phyloP scores from a whole-genome alignment of 2,329 filamentous ascomycete species.

The Diplocarpon mali region DNA sequence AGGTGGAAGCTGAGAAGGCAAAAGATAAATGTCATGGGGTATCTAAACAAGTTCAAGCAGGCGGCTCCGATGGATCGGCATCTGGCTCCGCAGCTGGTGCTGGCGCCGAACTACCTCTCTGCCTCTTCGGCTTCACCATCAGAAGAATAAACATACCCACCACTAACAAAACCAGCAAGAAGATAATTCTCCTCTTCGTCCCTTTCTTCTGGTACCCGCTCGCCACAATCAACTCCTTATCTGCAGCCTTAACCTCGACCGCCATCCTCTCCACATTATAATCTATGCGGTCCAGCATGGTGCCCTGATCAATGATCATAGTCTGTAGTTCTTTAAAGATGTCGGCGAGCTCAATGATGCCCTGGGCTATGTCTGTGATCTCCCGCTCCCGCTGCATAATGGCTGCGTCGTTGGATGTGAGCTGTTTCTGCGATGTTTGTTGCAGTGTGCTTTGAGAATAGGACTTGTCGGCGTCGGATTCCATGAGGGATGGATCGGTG shows the following conservation, averaged over 20 bases:
- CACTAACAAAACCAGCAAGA: constrained; percentile 76
- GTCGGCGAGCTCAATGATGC: constrained; percentile 93
- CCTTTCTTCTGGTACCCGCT: constrained; percentile 80
- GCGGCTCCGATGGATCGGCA: neutral
- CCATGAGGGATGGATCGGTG: constrained; percentile 76
- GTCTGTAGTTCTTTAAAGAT: constrained; percentile 92
- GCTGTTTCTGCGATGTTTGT: constrained; percentile 53
- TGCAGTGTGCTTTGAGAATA: constrained; percentile 85
- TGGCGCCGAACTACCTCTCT: constrained; percentile 5
- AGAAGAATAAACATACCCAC: constrained; percentile 79
- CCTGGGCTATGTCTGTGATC: constrained; percentile 95
- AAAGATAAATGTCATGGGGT: neutral
- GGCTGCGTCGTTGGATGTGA: constrained; percentile 67
- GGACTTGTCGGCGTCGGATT: constrained; percentile 86
- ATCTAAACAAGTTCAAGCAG: neutral
- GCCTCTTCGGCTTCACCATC: constrained; percentile 48
- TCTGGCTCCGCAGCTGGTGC: neutral
- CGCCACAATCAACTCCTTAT: constrained; percentile 82
- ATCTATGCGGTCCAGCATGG: constrained; percentile 87
- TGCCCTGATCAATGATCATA: constrained; percentile 91
- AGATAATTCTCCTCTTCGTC: constrained; percentile 84
- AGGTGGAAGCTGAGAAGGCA: no score
- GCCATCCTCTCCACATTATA: constrained; percentile 96
- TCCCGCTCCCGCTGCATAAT: constrained; percentile 91
- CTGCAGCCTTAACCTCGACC: constrained; percentile 83